Percentiles rank a stretch among this genome's conserved stretches.
phyloP scores from a whole-genome alignment of 768 basidiomycete genomes.

The Kwoniella bestiolae region DNA sequence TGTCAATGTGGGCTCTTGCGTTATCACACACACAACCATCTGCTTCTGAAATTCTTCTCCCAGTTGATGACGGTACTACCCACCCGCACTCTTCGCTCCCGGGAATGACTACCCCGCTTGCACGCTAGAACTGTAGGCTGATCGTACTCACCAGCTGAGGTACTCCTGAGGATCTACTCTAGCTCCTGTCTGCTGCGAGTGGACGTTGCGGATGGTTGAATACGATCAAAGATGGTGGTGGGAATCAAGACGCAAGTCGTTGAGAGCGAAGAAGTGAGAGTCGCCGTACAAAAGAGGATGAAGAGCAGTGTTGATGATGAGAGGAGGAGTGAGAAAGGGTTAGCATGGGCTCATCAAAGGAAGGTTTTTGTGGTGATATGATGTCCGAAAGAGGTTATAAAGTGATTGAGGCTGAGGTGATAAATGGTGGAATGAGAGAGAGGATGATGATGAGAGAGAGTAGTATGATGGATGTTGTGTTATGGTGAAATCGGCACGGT shows the following conservation, averaged over 20 bases:
- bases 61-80: background rate
- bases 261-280: background rate
- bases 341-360: conserved; percentile 24
- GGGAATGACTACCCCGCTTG: background rate
- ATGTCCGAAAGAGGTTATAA: conserved; percentile 16
- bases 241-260: background rate
- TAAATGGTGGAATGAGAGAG: background rate
- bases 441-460: background rate
- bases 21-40: background rate
- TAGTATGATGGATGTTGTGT: background rate
- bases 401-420: background rate
- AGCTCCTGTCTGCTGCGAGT: background rate
- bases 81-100: too few relatives aligned
- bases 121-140: background rate
- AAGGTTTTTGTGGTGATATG: conserved; percentile 6
- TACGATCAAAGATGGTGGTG: background rate
- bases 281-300: conserved; percentile 4
- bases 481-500: conserved; percentile 1
- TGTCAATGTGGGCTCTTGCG: background rate
- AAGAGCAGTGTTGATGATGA: background rate
- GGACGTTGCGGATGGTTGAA: too few relatives aligned
- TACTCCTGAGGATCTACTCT: background rate
- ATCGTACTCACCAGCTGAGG: background rate
- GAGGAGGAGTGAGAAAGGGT: conserved; percentile 14
- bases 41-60: background rate